A percentile compares a stretch with the other conserved stretches of the same genome.
phyloP scores from a whole-genome alignment of 106 monocot genomes.

The Dendrobium officinale region DNA sequence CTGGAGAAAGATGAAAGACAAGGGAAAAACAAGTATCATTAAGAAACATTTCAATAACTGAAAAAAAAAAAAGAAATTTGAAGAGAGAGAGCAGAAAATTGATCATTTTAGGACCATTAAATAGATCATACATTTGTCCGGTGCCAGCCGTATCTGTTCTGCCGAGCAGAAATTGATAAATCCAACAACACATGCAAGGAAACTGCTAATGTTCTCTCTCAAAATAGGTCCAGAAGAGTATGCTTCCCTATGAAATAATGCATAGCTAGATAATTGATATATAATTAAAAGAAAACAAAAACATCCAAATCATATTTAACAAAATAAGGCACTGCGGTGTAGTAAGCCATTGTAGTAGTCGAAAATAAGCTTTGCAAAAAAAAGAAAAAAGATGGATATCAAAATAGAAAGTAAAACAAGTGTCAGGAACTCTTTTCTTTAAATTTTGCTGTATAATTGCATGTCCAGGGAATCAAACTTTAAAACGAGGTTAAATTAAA shows the following conservation, averaged over 20 bases:
- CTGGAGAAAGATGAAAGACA: constrained; percentile 25
- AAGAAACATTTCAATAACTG: neutral
- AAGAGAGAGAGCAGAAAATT: neutral
- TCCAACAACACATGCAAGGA: constrained; percentile 36
- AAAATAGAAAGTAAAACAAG: neutral
- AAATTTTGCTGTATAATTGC: neutral
- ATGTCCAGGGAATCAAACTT: too few relatives aligned
- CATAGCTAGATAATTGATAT: neutral
- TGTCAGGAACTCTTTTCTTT: neutral
- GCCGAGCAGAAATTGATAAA: constrained; percentile 68
- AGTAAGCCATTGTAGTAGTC: neutral
- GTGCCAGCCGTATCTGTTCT: constrained; percentile 71
- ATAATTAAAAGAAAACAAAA: neutral
- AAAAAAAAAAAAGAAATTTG: neutral
- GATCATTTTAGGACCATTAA: neutral
- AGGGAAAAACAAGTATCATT: neutral
- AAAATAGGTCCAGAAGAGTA: constrained; percentile 43
- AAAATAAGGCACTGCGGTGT: neutral
- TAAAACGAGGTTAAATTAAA: neutral
- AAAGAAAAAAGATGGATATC: neutral
- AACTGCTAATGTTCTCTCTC: constrained; percentile 37
- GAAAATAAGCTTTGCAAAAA: neutral
- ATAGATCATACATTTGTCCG: constrained; percentile 74
- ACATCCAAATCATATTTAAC: neutral
- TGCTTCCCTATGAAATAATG: constrained; percentile 51